phyloP scores from a whole-genome alignment of 2,329 filamentous ascomycete species.

The Penicillium rolfsii region DNA sequence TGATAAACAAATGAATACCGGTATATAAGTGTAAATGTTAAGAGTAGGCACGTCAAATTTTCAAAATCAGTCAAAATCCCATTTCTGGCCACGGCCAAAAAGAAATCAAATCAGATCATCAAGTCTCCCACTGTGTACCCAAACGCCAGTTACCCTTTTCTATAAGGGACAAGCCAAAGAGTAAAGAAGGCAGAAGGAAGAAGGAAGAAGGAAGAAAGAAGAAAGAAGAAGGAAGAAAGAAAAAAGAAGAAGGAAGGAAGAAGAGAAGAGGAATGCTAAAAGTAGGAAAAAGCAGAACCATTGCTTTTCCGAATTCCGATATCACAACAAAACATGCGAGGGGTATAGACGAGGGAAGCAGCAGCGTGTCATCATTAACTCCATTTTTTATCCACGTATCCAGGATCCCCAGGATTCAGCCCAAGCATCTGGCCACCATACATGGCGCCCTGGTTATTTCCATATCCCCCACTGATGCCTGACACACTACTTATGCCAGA shows the following conservation, averaged over 20 bases:
- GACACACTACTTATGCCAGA: slow-evolving; percentile 41
- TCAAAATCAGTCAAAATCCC: slow-evolving; percentile 3
- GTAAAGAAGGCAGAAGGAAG: background rate
- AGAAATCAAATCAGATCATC: slow-evolving; percentile 3
- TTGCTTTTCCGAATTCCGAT: slow-evolving; percentile 5
- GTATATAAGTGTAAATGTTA: slow-evolving; percentile 5
- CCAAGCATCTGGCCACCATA: slow-evolving; percentile 38
- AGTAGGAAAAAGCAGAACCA: background rate
- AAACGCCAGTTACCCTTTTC: slow-evolving; percentile 32
- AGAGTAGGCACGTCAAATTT: slow-evolving; percentile 6
- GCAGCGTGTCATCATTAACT: slow-evolving; percentile 20
- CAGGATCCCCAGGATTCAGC: slow-evolving; percentile 34
- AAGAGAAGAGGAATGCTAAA: slow-evolving; percentile 9
- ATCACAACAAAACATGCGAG: slow-evolving; percentile 2
- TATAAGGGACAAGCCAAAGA: slow-evolving; percentile 20
- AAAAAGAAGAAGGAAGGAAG: too few species aligned
- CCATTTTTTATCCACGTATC: slow-evolving; percentile 38
- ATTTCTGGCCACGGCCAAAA: slow-evolving; percentile 3
- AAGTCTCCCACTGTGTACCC: slow-evolving; percentile 25
- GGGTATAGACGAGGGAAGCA: slow-evolving; percentile 10
- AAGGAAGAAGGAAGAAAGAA: too few species aligned
- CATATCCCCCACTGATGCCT: slow-evolving; percentile 42
- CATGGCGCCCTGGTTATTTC: slow-evolving; percentile 36
- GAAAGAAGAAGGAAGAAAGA: too few species aligned
- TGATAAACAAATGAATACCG: slow-evolving; percentile 9